Conservation (phyloP, 768 basidiomycete genomes). For the Pulveroboletus ravenelii region DNA sequence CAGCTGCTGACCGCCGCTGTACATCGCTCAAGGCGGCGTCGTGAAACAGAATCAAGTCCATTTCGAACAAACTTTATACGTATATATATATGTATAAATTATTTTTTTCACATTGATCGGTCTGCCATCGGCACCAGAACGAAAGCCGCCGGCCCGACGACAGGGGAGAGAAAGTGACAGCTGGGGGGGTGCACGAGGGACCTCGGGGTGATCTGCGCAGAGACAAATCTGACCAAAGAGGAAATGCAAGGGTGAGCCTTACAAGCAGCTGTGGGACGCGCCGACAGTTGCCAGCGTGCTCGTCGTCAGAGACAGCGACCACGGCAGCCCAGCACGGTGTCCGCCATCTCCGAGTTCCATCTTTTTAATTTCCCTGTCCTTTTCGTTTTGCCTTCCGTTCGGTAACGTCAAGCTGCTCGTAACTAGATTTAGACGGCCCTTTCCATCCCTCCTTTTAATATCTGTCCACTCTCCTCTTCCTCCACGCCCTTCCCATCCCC, state of each 20-base stretch:
- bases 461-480: constrained; percentile 10
- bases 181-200: constrained; percentile 18
- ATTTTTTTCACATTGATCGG: constrained; percentile 15
- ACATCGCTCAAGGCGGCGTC: neutral
- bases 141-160: constrained; percentile 34
- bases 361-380: constrained; percentile 15
- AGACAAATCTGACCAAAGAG: constrained; percentile 17
- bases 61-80: neutral
- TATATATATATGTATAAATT: neutral
- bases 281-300: constrained; percentile 6
- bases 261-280: neutral
- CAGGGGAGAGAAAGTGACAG: constrained; percentile 16
- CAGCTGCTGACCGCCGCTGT: no score
- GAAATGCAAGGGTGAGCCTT: constrained; percentile 2
- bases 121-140: constrained; percentile 25
- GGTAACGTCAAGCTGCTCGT: constrained; percentile 23
- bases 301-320: constrained; percentile 7
- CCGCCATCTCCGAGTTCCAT: neutral
- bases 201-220: constrained; percentile 22
- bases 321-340: neutral
- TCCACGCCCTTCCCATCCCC: constrained; percentile 1
- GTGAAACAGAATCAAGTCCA: constrained; percentile 2
- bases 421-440: constrained; percentile 29
- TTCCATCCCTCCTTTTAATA: constrained; percentile 24
- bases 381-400: constrained; percentile 18